Conservation (phyloP, 2,329 filamentous ascomycete genomes). For the Ophiostoma australiae region DNA sequence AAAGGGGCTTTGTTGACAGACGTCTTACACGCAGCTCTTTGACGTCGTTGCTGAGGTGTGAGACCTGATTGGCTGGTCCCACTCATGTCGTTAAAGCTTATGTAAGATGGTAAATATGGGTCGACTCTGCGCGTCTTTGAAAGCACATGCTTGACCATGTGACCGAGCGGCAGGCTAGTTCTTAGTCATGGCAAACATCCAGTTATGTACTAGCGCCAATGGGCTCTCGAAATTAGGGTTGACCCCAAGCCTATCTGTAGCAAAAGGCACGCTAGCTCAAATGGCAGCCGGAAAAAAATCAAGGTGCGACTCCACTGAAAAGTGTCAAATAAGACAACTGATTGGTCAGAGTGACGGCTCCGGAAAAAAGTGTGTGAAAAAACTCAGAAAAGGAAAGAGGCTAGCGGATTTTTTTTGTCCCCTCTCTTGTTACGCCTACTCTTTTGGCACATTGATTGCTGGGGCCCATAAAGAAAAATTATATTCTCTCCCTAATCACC, state of each 20-base stretch:
- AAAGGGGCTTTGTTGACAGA: conserved; percentile 19
- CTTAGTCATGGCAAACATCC: not conserved
- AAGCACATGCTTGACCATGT: not conserved
- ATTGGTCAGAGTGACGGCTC: conserved; percentile 12
- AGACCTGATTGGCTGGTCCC: not conserved
- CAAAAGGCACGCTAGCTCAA: not conserved
- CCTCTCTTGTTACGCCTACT: conserved; percentile 9
- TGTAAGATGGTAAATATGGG: not conserved
- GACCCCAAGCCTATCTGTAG: not conserved
- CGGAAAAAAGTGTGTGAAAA: conserved; percentile 20
- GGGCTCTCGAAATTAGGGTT: conserved; percentile 10
- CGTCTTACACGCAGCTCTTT: not conserved
- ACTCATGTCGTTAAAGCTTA: not conserved
- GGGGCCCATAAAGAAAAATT: not conserved
- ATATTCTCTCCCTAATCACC: conserved; percentile 10
- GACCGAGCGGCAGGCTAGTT: not conserved
- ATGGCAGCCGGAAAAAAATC: not conserved
- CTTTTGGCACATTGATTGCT: conserved; percentile 3
- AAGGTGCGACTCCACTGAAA: not conserved
- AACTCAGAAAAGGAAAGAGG: conserved; percentile 15
- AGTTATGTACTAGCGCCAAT: not conserved
- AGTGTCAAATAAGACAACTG: not conserved
- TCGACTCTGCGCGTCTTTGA: too few species aligned
- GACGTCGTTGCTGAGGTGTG: not conserved
- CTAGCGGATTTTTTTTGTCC: conserved; percentile 15